Percentiles rank a stretch among this genome's conserved stretches.
These are phyloP conservation scores for Lecanoromycetidae sp. DNA, from an alignment of 2,329 filamentous ascomycete species.

Conservation along the genomic window DNA sequence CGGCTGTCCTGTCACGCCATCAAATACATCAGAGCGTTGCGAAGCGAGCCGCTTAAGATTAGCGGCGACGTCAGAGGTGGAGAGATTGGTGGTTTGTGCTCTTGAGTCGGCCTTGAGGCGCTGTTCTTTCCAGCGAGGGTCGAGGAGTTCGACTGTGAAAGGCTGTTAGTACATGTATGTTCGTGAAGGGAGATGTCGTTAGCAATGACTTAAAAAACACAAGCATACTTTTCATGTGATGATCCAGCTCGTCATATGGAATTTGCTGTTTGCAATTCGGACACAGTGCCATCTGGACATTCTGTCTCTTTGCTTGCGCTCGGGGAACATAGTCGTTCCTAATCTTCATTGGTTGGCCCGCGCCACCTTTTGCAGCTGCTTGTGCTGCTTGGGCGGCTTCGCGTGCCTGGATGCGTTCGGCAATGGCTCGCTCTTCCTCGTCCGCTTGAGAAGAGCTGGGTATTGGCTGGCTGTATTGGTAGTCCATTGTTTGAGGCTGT, in stretches of 20 bases:
- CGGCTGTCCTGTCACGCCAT: constrained; percentile 33
- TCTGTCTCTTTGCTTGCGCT: constrained; percentile 59
- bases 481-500: constrained; percentile 20
- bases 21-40: constrained; percentile 78
- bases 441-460: constrained; percentile 37
- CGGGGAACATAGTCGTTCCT: constrained; percentile 85
- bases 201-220: constrained; percentile 33
- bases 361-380: constrained; percentile 54
- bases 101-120: constrained; percentile 78
- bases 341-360: constrained; percentile 61
- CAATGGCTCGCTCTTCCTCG: constrained; percentile 51
- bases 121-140: constrained; percentile 92
- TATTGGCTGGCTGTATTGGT: constrained; percentile 19
- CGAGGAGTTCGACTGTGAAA: constrained; percentile 63
- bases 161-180: constrained; percentile 27
- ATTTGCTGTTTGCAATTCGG: constrained; percentile 90
- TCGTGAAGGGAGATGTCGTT: not conserved
- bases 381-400: constrained; percentile 63
- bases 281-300: constrained; percentile 62
- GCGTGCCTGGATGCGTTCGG: constrained; percentile 42
- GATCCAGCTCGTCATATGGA: constrained; percentile 72
- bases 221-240: constrained; percentile 64
- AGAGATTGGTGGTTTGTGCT: constrained; percentile 73
- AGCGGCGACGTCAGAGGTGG: constrained; percentile 75
- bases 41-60: constrained; percentile 92